Evolutionary conservation across 1,139 yeast species (phyloP).

Genomic region (Arxiozyma telluris): DNA sequence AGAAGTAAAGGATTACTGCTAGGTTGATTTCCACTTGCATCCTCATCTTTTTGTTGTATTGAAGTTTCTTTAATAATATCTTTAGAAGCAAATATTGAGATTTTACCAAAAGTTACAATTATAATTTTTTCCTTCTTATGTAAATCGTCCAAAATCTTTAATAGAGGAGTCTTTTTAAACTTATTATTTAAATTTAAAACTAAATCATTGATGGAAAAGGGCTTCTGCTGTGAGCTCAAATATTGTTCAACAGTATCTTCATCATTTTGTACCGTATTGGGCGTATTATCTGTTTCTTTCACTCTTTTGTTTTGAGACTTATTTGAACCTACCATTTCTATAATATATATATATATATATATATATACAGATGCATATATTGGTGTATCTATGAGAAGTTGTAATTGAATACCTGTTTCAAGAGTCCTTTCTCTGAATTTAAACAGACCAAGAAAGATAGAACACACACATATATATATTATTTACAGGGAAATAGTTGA

Average conservation of each 20-base stretch:
- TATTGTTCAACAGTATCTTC: slow-evolving; percentile 23
- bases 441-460: too few relatives aligned
- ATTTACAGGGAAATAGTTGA: too few relatives aligned
- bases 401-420: too few relatives aligned
- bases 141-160: slow-evolving; percentile 29
- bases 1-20: not conserved
- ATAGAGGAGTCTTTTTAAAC: slow-evolving; percentile 28
- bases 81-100: slow-evolving; percentile 32
- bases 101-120: slow-evolving; percentile 34
- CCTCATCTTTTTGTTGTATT: slow-evolving; percentile 1
- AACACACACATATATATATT: too few relatives aligned
- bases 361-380: too few relatives aligned
- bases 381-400: too few relatives aligned
- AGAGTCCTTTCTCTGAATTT: too few relatives aligned
- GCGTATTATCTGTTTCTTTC: not conserved
- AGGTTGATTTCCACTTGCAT: not conserved
- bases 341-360: too few relatives aligned
- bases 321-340: not conserved
- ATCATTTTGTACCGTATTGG: not conserved
- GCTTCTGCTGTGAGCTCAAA: slow-evolving; percentile 34
- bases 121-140: slow-evolving; percentile 27
- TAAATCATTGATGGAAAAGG: slow-evolving; percentile 35
- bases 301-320: not conserved
- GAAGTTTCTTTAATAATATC: slow-evolving; percentile 12
- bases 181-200: slow-evolving; percentile 33